Percentiles rank a stretch among this genome's conserved stretches.
phyloP scores from a whole-genome alignment of 2,329 filamentous ascomycete species.

The Clonostachys byssicola region DNA sequence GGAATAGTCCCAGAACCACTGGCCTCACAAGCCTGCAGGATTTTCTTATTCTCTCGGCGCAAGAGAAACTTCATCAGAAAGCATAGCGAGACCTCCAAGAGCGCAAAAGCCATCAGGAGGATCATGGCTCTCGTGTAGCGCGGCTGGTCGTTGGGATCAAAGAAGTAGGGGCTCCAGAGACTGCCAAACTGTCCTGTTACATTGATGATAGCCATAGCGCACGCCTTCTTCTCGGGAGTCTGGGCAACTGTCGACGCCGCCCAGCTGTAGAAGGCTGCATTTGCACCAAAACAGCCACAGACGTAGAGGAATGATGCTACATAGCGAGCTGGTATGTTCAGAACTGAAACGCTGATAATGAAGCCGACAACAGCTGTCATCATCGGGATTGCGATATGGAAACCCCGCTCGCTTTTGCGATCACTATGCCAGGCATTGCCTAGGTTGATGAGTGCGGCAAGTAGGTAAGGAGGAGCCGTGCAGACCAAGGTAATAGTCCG shows the following conservation, averaged over 20 bases:
- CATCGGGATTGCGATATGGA: slow-evolving; percentile 7
- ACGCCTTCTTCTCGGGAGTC: slow-evolving; percentile 10
- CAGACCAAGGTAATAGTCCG: slow-evolving; percentile 10
- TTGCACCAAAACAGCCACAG: slow-evolving; percentile 4
- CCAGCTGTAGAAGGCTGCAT: slow-evolving; percentile 7
- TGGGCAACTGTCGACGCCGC: slow-evolving; percentile 7
- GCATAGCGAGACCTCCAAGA: too few species aligned
- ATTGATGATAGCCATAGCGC: slow-evolving; percentile 7
- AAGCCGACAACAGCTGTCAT: slow-evolving; percentile 11
- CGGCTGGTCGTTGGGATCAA: slow-evolving; percentile 22
- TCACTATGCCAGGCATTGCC: slow-evolving; percentile 11
- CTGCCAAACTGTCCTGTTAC: slow-evolving; percentile 38
- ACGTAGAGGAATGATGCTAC: slow-evolving; percentile 5
- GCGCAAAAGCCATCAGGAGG: slow-evolving; percentile 7
- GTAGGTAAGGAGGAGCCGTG: slow-evolving; percentile 12
- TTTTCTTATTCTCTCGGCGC: background rate
- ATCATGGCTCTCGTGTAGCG: slow-evolving; percentile 15
- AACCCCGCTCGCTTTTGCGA: slow-evolving; percentile 8
- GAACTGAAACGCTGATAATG: slow-evolving; percentile 10
- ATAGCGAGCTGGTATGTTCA: slow-evolving; percentile 2
- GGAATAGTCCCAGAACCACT: too few species aligned
- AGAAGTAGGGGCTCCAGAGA: slow-evolving; percentile 56
- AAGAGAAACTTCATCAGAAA: background rate
- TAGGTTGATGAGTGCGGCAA: slow-evolving; percentile 8
- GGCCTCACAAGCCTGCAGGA: background rate